These are phyloP conservation scores for Avena sativa DNA, from an alignment of 176 grass and related monocot genomes.

Conservation along the genomic window DNA sequence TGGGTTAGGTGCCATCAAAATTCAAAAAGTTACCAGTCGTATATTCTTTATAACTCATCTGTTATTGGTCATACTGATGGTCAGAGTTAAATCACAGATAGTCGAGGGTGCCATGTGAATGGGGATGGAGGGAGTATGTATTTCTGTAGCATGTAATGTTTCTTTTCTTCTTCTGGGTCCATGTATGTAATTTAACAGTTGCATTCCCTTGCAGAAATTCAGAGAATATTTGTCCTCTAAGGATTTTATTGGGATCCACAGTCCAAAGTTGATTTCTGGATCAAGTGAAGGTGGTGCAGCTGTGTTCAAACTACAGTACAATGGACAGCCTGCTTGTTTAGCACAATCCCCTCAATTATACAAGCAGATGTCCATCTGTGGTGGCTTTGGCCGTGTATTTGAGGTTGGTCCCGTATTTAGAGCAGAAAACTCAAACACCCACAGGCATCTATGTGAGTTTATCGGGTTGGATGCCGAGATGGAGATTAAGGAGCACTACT, in stretches of 20 bases:
- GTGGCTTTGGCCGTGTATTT: constrained; percentile 85
- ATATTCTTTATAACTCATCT: background rate
- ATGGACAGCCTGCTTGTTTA: constrained; percentile 90
- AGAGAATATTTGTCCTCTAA: constrained; percentile 68
- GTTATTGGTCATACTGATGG: background rate
- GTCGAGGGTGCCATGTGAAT: background rate
- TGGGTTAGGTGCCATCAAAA: no score
- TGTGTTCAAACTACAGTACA: constrained; percentile 83
- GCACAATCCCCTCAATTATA: constrained; percentile 87
- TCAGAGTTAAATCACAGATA: background rate
- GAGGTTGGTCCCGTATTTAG: constrained; percentile 89
- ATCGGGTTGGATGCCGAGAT: constrained; percentile 95
- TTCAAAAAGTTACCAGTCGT: background rate
- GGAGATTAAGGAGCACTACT: constrained; percentile 98
- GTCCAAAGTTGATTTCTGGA: constrained; percentile 72
- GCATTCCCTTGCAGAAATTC: constrained; percentile 59
- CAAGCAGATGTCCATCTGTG: constrained; percentile 88
- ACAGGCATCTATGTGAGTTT: constrained; percentile 95
- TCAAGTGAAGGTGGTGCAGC: constrained; percentile 96
- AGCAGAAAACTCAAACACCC: constrained; percentile 90
- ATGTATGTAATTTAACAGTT: background rate
- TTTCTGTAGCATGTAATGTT: background rate
- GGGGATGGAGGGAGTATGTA: background rate
- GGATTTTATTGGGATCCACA: constrained; percentile 87
- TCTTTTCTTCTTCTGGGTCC: background rate